Base-by-base conservation (phyloP, 2,329 filamentous ascomycete genomes). In the Beauveria sp. region DNA sequence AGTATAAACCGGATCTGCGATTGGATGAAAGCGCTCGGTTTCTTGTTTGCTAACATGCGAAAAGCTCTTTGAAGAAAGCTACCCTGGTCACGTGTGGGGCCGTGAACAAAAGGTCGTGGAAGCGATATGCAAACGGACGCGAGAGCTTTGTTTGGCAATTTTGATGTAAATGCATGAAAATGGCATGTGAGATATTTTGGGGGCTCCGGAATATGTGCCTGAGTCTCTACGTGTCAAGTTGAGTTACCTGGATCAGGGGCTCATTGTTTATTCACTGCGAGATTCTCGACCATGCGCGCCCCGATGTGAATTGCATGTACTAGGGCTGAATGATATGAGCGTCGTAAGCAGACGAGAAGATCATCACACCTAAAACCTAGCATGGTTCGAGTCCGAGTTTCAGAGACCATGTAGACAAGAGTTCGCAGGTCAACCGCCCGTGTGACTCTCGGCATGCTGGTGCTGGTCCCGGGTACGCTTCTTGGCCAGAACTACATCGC, bases 81-180 rank as follows among this genome's bases (percentile, higher is more conserved):
- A 59, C 56, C 46, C 43, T 30, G 56, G 56, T 59, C 56, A 59
- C 56, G 56, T 59, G 56, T 59, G 47, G 56, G 56, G 47, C 56
- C 37, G 4, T 43, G 9, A 51, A 52, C 30, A 9, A 34, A 30
- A n/a, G 16, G 18, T 10, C 30, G 20, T 18, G 7, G 22, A 44
- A 51, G 34, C 34, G 26, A 52, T 30, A 37, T 7, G 37, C 56
- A 52, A 59, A 59, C 56, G 59, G 73, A 75, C 1, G 67, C 66
- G 64, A 76, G 73, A 52, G 76, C 62, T 37, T 76, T 51, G 8
- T 72, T 63, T 26, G 70, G 44, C 20, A 47, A 20, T 18, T 43
- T 43, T 20, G 7, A 26, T 16, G 2, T 8, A 12, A 18, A 26
- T 14, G 34, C 34, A 5, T 37, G 5, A 16, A 37, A 37, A 16